Percentiles rank a stretch among this genome's conserved stretches.
phyloP scores from a whole-genome alignment of 495 filamentous ascomycete species.

The Annulohypoxylon stygium region DNA sequence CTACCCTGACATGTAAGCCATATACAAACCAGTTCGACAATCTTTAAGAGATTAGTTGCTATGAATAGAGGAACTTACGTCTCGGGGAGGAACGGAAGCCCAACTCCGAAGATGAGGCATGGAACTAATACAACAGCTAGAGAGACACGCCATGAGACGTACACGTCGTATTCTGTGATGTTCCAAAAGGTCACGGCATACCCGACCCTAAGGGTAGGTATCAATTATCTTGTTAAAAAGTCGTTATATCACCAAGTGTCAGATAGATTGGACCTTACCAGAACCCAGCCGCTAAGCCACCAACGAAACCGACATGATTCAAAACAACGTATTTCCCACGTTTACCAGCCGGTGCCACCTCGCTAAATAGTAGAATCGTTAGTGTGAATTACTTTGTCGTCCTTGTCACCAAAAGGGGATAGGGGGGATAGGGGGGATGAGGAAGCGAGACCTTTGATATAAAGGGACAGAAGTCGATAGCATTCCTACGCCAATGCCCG shows the following conservation, averaged over 20 bases:
- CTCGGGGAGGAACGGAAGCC: slow-evolving; percentile 64
- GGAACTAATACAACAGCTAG: slow-evolving; percentile 61
- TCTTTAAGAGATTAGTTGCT: background rate
- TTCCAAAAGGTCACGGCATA: slow-evolving; percentile 62
- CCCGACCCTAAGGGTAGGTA: slow-evolving; percentile 53
- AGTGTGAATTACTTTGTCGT: background rate
- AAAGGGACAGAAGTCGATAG: slow-evolving; percentile 68
- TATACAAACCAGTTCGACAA: too few species aligned
- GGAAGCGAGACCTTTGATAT: slow-evolving; percentile 62
- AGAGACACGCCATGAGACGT: slow-evolving; percentile 61
- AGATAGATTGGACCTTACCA: slow-evolving; percentile 54
- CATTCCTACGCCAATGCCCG: slow-evolving; percentile 64
- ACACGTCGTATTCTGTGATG: slow-evolving; percentile 41
- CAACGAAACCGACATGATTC: slow-evolving; percentile 69
- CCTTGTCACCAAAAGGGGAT: too few species aligned
- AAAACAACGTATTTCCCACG: slow-evolving; percentile 68
- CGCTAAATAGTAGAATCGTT: slow-evolving; percentile 50
- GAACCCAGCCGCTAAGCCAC: slow-evolving; percentile 64
- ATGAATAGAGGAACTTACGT: slow-evolving; percentile 52
- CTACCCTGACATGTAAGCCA: slow-evolving; percentile 35
- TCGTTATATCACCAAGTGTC: background rate
- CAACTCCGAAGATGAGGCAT: slow-evolving; percentile 57
- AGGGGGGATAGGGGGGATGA: background rate
- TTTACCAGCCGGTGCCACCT: slow-evolving; percentile 65
- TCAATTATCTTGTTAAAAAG: background rate